Conservation (phyloP, 2,329 filamentous ascomycete species). For the Colletotrichum higginsianum region DNA sequence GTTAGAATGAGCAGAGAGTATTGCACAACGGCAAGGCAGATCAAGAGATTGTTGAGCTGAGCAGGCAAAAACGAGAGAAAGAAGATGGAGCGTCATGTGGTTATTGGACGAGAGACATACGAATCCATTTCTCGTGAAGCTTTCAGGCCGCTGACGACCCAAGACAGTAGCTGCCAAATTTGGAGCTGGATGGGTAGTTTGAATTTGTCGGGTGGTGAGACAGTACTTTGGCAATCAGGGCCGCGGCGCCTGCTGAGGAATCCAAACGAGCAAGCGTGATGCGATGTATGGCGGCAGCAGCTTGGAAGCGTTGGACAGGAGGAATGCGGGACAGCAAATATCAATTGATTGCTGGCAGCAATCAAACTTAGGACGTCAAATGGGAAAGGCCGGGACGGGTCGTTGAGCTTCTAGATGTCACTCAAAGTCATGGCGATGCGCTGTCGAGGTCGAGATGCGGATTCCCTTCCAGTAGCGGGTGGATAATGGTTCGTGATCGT, state of each 20-base stretch:
- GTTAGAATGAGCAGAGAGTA: background rate
- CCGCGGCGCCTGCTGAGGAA: constrained; percentile 7
- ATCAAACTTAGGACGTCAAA: constrained; percentile 2
- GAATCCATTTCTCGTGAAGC: constrained; percentile 30
- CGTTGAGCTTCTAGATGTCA: constrained; percentile 28
- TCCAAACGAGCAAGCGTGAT: background rate
- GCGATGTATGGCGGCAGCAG: constrained; percentile 16
- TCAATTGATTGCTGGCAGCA: constrained; percentile 10
- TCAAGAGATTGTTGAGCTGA: background rate
- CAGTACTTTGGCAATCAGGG: constrained; percentile 18
- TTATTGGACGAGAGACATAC: constrained; percentile 34
- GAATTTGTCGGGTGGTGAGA: constrained; percentile 20
- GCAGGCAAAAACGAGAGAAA: background rate
- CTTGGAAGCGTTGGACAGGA: background rate
- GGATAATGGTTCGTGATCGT: background rate
- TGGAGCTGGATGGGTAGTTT: background rate
- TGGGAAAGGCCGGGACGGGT: constrained; percentile 3
- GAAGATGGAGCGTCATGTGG: background rate
- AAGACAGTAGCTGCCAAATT: constrained; percentile 19
- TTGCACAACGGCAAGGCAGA: background rate
- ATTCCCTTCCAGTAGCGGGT: background rate
- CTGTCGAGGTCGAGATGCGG: constrained; percentile 18
- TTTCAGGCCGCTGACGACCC: background rate
- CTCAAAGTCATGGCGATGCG: constrained; percentile 36
- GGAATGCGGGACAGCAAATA: constrained; percentile 8